Evolutionary conservation across 2,329 filamentous ascomycete genomes (phyloP), one percentile per base, ranked within the genome.

Genomic region (Madurella mycetomatis): DNA sequence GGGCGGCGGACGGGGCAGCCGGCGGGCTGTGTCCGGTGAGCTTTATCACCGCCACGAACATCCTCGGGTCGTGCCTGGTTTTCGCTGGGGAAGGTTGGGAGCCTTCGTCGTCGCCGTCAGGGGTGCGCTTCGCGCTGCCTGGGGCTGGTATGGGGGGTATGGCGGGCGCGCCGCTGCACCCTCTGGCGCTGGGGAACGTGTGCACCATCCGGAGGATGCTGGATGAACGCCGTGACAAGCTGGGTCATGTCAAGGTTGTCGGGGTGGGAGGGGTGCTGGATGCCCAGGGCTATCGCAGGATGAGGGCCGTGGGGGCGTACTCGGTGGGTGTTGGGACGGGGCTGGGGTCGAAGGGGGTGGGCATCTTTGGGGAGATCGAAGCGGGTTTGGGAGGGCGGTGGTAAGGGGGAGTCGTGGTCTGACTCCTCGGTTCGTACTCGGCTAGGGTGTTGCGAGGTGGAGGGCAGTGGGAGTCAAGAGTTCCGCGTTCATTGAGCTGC

Each of bases 31-130:
- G 72, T 57, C 77, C 77, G 0, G 67, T 89, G 1, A 80, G 77
- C 42, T 92, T 92, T 69, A 76, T 92, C 60, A 90, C 88, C 0
- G 80, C 86, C 0, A 88, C 84, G 1, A 92, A 92, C 64, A 92
- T 64, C 1, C 79, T 92, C 0, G 88, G 88, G 1, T 83, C 79
- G 0, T 87, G 82, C 43, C 73, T 92, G 0, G 70, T 90, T 0
- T 67, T 89, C 9, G 4, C 34, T 37, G 34, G 4, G 34, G 34
- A 37, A 37, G 34, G 11, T 11, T 4, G 13, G 34, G 34, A 37
- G 34, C 4, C 34, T 37, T 12, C 9, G 34, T 37, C 9, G 11
- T 11, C 34, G 9, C 11, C 9, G 11, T 11, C 34, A 4, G 34
- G 34, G 34, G 34, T 9, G 13, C 34, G 13, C 18, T 4, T 41